Base-by-base conservation (phyloP, 352 stramenopile species). In the Globisporangium cystogenes region DNA sequence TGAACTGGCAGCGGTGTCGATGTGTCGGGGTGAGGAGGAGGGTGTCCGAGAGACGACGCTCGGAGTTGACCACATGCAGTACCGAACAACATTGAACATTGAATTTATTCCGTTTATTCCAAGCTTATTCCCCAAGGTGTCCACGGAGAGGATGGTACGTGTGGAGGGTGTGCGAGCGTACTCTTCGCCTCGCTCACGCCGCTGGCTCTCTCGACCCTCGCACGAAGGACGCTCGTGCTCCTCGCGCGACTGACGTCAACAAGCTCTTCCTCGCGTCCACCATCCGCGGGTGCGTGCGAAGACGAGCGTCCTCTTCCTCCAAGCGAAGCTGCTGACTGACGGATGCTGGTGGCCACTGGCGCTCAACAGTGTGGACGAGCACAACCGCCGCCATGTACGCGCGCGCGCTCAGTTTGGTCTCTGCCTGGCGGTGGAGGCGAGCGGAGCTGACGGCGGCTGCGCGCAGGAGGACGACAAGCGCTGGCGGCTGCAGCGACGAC, bases 221-320 rank as follows among this genome's bases (percentile, higher is more conserved):
- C 57, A 55, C 60, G 42, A 74, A 65, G 55, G 48, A 55, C n/a
- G 20, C 41, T 11, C 55, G 63, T 14, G 62, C 52, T n/a, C n/a
- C n/a, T n/a, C n/a, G n/a, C n/a, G n/a, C n/a, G n/a, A n/a, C n/a
- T n/a, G 75, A 87, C 53, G 76, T 89, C 45, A 89, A 87, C 58
- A 89, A 87, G 58, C 53, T 59, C 36, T 89, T 89, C 51, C 53
- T 89, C 31, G 51, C 65, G 39, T 83, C 72, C 51, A 87, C 76
- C 12, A 85, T 89, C 29, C 65, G 72, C 45, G 65, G 77, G 77
- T 86, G 50, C n/a, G 64, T 59, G 7, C 18, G 15, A 5, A 12
- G 5, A 6, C 20, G 36, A 29, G 26, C 5, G 26, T 39, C 15
- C 33, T 35, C 29, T 8, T 12, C 33, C 15, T 3, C 33, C 40